Base-by-base conservation (phyloP, 352 stramenopile species). In the Pythium coloratum region DNA sequence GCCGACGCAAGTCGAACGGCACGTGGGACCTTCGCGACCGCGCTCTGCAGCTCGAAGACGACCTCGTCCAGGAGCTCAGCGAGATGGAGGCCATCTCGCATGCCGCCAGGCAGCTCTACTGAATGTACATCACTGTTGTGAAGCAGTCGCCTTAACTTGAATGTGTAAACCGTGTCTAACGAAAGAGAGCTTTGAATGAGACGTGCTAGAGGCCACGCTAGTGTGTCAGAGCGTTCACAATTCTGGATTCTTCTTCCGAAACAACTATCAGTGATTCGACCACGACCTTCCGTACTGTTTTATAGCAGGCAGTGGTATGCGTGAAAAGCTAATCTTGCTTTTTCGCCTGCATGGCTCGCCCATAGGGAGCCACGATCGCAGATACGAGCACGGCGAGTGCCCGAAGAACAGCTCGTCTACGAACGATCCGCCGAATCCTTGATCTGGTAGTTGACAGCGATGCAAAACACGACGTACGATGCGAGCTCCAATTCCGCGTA, bases 61-160 rank as follows among this genome's bases (percentile, higher is more conserved):
- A 92, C 53, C 59, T 92, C 14, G 59, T 86, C 44, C 76, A 89
- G 58, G 82, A 90, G 46, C 61, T 91, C 12, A 60, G 57, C n/a
- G 61, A 68, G 16, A 77, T 87, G 40, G 75, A 87, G 46, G 66
- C 28, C 1, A 76, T 87, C 44, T 63, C 76, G 4, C 55, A 75
- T 14, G 67, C 50, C 0, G 64, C 69, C 6, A 75, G 83, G 6
- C 14, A 67, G 7, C 46, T 75, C 32, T 70, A 65, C 38, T 62
- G 33, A 26, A 51, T 30, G 28, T 30, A 30, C 3, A 30, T 4
- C 28, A 30, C 28, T 30, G 28, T 30, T 30, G 28, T 30, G 28
- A 30, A 30, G 28, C 28, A 30, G 16, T 51, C 59, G 58, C 36
- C 28, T 24, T 33, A 66, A 59, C 20, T 28, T 0, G 24, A 66